phyloP scores from a whole-genome alignment of 116 monocot species.

The Dioscorea cayenensis region DNA sequence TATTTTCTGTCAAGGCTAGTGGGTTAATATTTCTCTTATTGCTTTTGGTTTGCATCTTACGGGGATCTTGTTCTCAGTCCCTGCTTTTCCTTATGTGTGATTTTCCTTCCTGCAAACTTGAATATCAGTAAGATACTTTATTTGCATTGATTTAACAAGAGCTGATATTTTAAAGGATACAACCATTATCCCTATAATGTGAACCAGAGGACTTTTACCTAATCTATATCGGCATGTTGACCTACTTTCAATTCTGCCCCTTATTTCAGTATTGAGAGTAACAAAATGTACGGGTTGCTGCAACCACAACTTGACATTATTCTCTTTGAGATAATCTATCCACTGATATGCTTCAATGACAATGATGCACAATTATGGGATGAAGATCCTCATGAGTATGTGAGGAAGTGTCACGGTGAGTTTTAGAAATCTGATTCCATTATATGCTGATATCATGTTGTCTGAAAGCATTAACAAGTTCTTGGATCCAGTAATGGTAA shows the following conservation, averaged over 20 bases:
- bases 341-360: conserved; percentile 96
- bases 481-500: no score
- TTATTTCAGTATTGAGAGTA: conserved; percentile 76
- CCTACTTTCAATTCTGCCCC: no score
- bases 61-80: no score
- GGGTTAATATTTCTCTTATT: no score
- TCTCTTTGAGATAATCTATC: conserved; percentile 95
- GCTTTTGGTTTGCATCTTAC: no score
- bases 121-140: background rate
- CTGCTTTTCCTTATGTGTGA: background rate
- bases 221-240: no score
- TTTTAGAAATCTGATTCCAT: background rate
- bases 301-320: conserved; percentile 73
- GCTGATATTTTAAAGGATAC: background rate
- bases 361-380: conserved; percentile 85
- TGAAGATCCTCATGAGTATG: conserved; percentile 99
- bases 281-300: conserved; percentile 72
- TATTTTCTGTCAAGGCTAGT: no score
- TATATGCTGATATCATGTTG: background rate
- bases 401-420: conserved; percentile 93
- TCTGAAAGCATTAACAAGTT: background rate
- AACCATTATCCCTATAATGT: background rate
- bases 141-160: background rate
- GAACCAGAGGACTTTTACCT: background rate
- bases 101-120: background rate